Evolutionary conservation across 2,329 filamentous ascomycete species (phyloP), one percentile per base, ranked within the genome.

Genomic region (Phialophora expanda): DNA sequence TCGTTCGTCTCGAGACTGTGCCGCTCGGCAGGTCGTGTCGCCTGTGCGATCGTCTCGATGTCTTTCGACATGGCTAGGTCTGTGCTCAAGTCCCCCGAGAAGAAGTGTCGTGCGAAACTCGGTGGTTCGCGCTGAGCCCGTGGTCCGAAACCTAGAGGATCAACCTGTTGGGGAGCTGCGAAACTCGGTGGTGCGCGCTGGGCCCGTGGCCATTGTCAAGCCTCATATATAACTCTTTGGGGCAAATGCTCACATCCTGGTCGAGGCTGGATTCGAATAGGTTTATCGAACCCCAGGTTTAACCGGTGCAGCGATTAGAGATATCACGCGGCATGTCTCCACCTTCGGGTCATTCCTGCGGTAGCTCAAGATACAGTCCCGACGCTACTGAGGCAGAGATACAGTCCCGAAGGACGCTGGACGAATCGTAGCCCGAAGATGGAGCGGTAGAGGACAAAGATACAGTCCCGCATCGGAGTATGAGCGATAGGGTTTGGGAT

Each of bases 331-430:
- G 5, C 38, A n/a, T 44, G 17, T 26, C 48, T 51, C 24, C 24
- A 14, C 48, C 24, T 2, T 24, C 24, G 24, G 24, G 24, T 24
- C 24, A 24, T 24, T 24, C 24, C 24, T 24, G 24, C 24, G 24
- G 24, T 24, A 24, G 24, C 24, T 24, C 28, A 38, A 56, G 60
- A 62, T 62, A 62, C 60, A 62, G 32, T 34, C 32, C 32, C 32
- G 32, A 34, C 32, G 9, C 32, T 34, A 34, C 32, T 34, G 9
- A 4, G 32, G 3, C 32, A 9, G 12, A 34, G 32, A 34, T 34
- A 34, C 32, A 34, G 32, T 34, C 32, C 32, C 32, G 32, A 12
- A 11, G 3, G 32, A 34, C 32, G 32, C 1, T 34, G 32, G 32
- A 34, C 32, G 32, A 34, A 34, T 34, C 9, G 3, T 3, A 30